phyloP scores from a whole-genome alignment of 2,329 filamentous ascomycete species.

The Nemania sp. region DNA sequence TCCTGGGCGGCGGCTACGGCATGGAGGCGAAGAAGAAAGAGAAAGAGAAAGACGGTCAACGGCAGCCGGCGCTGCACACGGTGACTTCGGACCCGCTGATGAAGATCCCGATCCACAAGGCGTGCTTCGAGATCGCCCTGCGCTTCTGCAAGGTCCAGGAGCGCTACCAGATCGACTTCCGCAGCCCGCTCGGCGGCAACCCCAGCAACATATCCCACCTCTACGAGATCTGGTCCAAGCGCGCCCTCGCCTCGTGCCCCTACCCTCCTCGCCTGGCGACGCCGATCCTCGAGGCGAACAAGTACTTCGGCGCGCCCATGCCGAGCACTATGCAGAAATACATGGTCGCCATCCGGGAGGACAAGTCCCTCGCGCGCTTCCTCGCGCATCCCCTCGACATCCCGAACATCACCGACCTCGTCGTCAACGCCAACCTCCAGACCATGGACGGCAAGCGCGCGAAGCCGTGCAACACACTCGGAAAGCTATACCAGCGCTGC shows the following conservation, averaged over 20 bases:
- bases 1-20: constrained; percentile 18
- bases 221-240: constrained; percentile 36
- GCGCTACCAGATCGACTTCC: constrained; percentile 23
- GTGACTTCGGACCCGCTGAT: constrained; percentile 22
- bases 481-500: not conserved
- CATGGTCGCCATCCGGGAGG: not conserved
- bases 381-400: constrained; percentile 12
- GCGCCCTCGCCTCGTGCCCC: constrained; percentile 23
- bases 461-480: not conserved
- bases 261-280: not conserved
- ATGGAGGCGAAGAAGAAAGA: too few species aligned
- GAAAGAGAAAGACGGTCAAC: not conserved
- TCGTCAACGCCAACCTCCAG: constrained; percentile 8
- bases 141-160: constrained; percentile 27
- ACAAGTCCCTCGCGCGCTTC: not conserved
- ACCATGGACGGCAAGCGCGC: constrained; percentile 10
- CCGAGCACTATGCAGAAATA: too few species aligned
- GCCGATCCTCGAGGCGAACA: constrained; percentile 23
- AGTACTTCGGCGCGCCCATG: constrained; percentile 14
- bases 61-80: constrained; percentile 1
- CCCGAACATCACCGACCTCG: constrained; percentile 5
- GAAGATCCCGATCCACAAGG: constrained; percentile 29
- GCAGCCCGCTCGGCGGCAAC: constrained; percentile 10
- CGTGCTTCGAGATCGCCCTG: constrained; percentile 25
- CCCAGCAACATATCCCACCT: constrained; percentile 31